Evolutionary conservation across 2,329 filamentous ascomycete species (phyloP), one percentile per base, ranked within the genome.

Genomic region (Neofusicoccum sp.): DNA sequence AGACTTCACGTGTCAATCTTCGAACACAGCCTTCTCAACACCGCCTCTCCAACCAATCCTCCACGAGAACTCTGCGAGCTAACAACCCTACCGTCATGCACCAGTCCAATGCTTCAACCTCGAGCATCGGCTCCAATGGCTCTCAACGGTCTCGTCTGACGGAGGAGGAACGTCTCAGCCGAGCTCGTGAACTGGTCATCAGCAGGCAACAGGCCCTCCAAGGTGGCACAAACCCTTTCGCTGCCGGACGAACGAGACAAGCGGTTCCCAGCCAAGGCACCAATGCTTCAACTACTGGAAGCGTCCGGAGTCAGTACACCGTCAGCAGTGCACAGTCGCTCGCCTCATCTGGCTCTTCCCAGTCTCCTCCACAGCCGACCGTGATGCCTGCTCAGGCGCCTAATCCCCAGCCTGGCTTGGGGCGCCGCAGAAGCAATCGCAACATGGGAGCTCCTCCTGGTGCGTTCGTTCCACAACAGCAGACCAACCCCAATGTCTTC

Each of bases 101-200:
- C 43, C 62, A 9, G 61, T 64, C 61, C 14, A 65, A 36, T 40
- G 65, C 51, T 58, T 61, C 31, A 64, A 51, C 44, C n/a, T 43
- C 51, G 3, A 58, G 51, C 24, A 31, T 69, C 26, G 62, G 70
- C 44, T 60, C 67, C 20, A 45, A 63, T 20, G 70, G 67, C 9
- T 63, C 71, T 11, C 48, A 33, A n/a, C 60, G 60, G 20, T 66
- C 67, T n/a, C 60, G 69, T 26, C 43, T 74, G 33, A 68, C 72
- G 16, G 69, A 65, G 34, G 73, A 75, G 41, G 73, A 76, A 57
- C 70, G 71, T 9, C 66, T 68, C 16, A 68, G 63, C 38, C 68
- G 68, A 47, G 73, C 71, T 57, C 71, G 71, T 2, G 73, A 75
- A 62, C 70, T 75, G 16, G 68, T 75, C 43, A 73, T 72, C 51